Evolutionary conservation across 2,329 filamentous ascomycete genomes (phyloP), one percentile per base, ranked within the genome.

Genomic region (Fusarium phyllophilum): DNA sequence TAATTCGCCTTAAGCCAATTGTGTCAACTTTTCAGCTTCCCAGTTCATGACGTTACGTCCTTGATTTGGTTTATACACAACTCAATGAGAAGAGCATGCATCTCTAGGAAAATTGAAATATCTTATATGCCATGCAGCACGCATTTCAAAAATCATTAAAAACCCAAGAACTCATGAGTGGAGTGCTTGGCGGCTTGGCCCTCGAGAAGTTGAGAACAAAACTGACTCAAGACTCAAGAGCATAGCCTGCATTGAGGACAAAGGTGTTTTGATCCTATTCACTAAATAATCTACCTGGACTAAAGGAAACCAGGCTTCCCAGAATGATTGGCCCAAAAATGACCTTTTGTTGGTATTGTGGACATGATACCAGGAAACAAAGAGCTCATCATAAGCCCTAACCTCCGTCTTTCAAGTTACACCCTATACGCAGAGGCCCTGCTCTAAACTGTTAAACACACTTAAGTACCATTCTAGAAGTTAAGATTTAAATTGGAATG

Each of bases 91-190:
- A 7, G 26, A 29, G 8, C 26, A 8, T 5, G 4, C 6, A 5
- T 36, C 5, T 22, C 4, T 0, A 36, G 3, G 13, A 52, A 13
- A 3, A 22, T 3, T 5, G 0, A 3, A 36, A 0, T 0, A 8
- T 20, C 17, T 14, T 20, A 11, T 6, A 0, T 4, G 4, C 1
- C 8, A 15, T 12, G 0, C 1, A 26, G n/a, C 6, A 0, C 15
- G 3, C 0, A 20, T 36, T 34, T 5, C 3, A 20, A 1, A 36
- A 15, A 34, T 3, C 0, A 26, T 4, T 0, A 12, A 15, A 9
- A 26, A 4, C 5, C 0, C 3, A 11, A 36, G n/a, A 5, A 36
- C 8, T 20, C 4, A 52, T 24, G 18, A 52, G 31, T 34, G 31
- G n/a, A 12, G 18, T 15, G 12, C 31, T 20, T 52, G 17, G n/a